Evolutionary conservation across 2,329 filamentous ascomycete species (phyloP).

Genomic region (Huntiella bhutanensis): DNA sequence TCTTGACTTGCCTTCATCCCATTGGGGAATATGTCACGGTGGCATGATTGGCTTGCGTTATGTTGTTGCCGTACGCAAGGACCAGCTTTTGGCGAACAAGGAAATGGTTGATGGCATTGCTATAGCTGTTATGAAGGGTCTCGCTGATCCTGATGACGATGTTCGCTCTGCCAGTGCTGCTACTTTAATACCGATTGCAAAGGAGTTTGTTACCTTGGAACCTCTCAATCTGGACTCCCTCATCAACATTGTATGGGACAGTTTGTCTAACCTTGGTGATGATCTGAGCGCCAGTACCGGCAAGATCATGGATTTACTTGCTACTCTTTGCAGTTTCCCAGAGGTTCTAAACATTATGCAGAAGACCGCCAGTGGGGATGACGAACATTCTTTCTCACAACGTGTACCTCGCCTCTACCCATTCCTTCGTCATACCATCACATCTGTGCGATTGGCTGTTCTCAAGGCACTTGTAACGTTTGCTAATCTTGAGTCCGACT

Average conservation of each 20-base stretch:
- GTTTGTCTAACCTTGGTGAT: conserved; percentile 87
- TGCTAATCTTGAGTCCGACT: conserved; percentile 64
- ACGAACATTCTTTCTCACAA: conserved; percentile 76
- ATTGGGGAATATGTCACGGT: conserved; percentile 93
- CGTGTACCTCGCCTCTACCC: conserved; percentile 88
- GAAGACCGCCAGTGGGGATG: conserved; percentile 60
- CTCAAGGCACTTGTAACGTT: conserved; percentile 86
- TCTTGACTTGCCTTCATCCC: conserved; percentile 48
- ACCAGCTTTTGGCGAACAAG: conserved; percentile 66
- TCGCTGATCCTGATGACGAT: conserved; percentile 82
- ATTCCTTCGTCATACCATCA: conserved; percentile 92
- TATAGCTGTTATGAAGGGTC: conserved; percentile 80
- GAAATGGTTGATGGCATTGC: conserved; percentile 86
- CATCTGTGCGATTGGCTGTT: conserved; percentile 81
- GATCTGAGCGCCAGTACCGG: conserved; percentile 94
- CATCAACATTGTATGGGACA: conserved; percentile 94
- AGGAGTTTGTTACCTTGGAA: conserved; percentile 79
- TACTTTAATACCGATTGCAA: conserved; percentile 89
- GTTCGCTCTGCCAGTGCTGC: conserved; percentile 92
- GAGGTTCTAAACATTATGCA: conserved; percentile 92
- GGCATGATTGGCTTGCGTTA: conserved; percentile 96
- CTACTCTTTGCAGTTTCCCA: conserved; percentile 86
- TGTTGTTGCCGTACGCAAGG: conserved; percentile 84
- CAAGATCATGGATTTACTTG: conserved; percentile 93
- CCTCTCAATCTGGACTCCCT: conserved; percentile 59